phyloP scores from a whole-genome alignment of 306 rosid species.

The Trifolium fragiferum region DNA sequence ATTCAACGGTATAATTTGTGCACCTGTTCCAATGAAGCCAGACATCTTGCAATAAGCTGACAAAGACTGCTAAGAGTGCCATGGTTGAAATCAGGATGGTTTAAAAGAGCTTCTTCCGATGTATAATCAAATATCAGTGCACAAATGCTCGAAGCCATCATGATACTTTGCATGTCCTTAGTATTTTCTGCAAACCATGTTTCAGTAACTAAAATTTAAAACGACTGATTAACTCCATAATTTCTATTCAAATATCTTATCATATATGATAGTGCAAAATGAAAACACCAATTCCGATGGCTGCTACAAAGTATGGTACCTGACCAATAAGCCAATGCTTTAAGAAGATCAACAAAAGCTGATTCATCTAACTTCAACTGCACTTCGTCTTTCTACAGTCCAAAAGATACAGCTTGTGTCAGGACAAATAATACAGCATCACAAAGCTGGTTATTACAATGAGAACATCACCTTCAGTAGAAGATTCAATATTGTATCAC shows the following conservation, averaged over 20 bases:
- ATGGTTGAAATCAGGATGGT: slow-evolving; percentile 55
- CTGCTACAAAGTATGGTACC: slow-evolving; percentile 52
- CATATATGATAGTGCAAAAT: slow-evolving; percentile 1
- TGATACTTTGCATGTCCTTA: slow-evolving; percentile 59
- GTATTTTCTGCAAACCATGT: slow-evolving; percentile 57
- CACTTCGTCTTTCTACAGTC: slow-evolving; percentile 64
- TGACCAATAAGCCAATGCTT: slow-evolving; percentile 78
- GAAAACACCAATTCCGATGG: slow-evolving; percentile 21
- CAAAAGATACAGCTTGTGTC: slow-evolving; percentile 36
- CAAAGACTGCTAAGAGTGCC: slow-evolving; percentile 59
- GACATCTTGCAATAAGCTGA: slow-evolving; percentile 68
- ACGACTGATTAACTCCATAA: slow-evolving; percentile 24
- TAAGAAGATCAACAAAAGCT: slow-evolving; percentile 61
- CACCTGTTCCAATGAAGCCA: slow-evolving; percentile 69
- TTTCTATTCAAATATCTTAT: slow-evolving; percentile 22
- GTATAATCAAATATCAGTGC: slow-evolving; percentile 73
- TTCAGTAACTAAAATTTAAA: slow-evolving; percentile 39
- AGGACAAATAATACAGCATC: slow-evolving; percentile 33
- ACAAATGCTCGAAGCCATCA: slow-evolving; percentile 88
- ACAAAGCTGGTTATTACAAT: slow-evolving; percentile 27
- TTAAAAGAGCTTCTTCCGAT: slow-evolving; percentile 75
- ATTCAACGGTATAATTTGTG: slow-evolving; percentile 23
- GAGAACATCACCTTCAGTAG: slow-evolving; percentile 69
- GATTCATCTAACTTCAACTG: slow-evolving; percentile 54
- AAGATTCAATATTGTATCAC: slow-evolving; percentile 84